Evolutionary conservation across 2,329 filamentous ascomycete genomes (phyloP).

Genomic region (Cyphellophora europaea): DNA sequence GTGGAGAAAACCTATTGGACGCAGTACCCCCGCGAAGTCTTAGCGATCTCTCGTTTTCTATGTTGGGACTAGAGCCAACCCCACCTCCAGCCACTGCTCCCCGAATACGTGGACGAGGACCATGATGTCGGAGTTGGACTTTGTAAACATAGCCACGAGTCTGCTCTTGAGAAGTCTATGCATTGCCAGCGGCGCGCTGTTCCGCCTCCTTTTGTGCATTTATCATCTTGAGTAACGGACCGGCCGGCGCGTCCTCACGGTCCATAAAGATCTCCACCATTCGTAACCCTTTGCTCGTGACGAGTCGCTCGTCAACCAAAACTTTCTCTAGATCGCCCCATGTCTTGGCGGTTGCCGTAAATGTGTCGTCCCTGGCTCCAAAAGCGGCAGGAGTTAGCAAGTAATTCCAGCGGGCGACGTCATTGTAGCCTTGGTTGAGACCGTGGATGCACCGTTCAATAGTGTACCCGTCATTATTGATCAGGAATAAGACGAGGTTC

Average conservation of each 20-base stretch:
- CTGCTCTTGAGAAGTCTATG: no score
- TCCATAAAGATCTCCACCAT: conserved; percentile 33
- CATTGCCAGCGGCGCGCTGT: no score
- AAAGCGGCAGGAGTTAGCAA: conserved; percentile 45
- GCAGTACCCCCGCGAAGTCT: no score
- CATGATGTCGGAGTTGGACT: no score
- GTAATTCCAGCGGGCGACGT: conserved; percentile 67
- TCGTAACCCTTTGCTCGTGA: conserved; percentile 26
- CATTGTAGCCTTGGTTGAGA: conserved; percentile 70
- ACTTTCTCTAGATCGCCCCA: conserved; percentile 37
- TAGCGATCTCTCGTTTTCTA: no score
- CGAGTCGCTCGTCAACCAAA: conserved; percentile 25
- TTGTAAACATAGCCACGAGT: no score
- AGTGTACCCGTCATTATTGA: conserved; percentile 82
- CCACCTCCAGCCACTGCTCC: no score
- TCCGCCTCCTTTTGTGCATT: conserved; percentile 21
- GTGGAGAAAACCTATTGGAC: no score
- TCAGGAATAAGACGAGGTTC: conserved; percentile 58
- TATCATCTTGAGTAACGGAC: conserved; percentile 20
- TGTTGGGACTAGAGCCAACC: no score
- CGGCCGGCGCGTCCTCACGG: conserved; percentile 24
- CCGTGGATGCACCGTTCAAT: conserved; percentile 86
- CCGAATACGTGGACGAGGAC: no score
- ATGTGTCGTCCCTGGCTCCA: conserved; percentile 42
- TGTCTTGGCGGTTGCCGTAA: conserved; percentile 32